Evolutionary conservation across 139 green algal genomes (phyloP), one percentile per base, ranked within the genome.

Genomic region (Mesotaenium endlicherianum): DNA sequence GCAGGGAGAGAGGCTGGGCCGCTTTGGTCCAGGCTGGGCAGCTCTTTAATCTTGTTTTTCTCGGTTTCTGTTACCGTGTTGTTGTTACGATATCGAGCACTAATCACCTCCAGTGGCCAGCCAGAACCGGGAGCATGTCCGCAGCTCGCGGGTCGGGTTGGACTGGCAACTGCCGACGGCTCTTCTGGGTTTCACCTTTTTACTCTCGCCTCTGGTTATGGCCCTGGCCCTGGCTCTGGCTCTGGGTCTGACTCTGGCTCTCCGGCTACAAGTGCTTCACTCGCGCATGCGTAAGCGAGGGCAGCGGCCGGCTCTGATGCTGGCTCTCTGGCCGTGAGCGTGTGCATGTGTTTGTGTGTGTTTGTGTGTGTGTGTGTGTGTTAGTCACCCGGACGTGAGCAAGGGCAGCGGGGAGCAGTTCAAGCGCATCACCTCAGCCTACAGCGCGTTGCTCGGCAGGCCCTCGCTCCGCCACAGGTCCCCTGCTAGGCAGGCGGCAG

Each of bases 371-470:
- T n/a, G n/a, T n/a, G n/a, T n/a, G n/a, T n/a, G n/a, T 64, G 53
- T n/a, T 26, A 79, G 70, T 70, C 70, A 79, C 45, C 70, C 70
- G 8, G 70, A 79, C 8, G 6, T 79, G 11, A 67, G 41, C 70
- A 70, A 79, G 39, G 70, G 70, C 38, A 60, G 41, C 11, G 70
- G 31, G 8, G 70, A 79, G 47, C 70, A 79, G 45, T 79, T 79
- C 11, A 79, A 79, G 70, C 43, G 43, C 6, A 79, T 79, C 44
- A 79, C 70, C 40, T 31, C 40, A 70, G 70, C 70, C 38, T 79
- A 79, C 11, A 34, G 41, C 38, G 5, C 42, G 8, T 14, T 79
- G 45, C 11, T 79, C 42, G 39, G 70, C 70, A 79, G 43, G 41
- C 11, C 5, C 44, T 6, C 6, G 38, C 11, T 75, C 47, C 40